These are phyloP conservation scores for Penicillium silybi DNA, from an alignment of 495 filamentous ascomycete species.

Conservation along the genomic window DNA sequence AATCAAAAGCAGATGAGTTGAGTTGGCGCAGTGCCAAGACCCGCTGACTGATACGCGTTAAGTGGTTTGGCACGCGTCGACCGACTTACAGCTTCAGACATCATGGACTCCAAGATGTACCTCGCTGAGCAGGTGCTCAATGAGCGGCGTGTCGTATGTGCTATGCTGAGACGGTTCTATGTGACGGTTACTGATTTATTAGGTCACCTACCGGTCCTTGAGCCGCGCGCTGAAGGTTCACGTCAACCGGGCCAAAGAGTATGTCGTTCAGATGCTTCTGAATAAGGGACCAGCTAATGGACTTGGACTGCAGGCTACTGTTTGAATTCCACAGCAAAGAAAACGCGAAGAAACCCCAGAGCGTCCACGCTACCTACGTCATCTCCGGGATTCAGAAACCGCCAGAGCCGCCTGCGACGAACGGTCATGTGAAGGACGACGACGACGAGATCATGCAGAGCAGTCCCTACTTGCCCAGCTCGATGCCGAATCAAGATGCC, in stretches of 20 bases:
- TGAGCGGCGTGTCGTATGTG: slow-evolving; percentile 67
- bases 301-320: slow-evolving; percentile 62
- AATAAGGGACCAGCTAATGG: neutral
- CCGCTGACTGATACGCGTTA: slow-evolving; percentile 50
- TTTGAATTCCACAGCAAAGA: slow-evolving; percentile 81
- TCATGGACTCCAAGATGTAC: slow-evolving; percentile 60
- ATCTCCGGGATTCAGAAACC: slow-evolving; percentile 58
- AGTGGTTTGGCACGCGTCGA: slow-evolving; percentile 44
- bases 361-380: slow-evolving; percentile 84
- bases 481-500: slow-evolving; percentile 50
- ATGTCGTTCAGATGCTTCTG: slow-evolving; percentile 17
- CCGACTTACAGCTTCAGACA: slow-evolving; percentile 12
- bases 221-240: slow-evolving; percentile 77
- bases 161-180: neutral
- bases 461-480: slow-evolving; percentile 60
- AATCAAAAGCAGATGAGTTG: slow-evolving; percentile 11
- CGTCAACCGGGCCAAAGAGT: slow-evolving; percentile 81
- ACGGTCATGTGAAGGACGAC: slow-evolving; percentile 36
- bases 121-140: slow-evolving; percentile 72
- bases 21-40: slow-evolving; percentile 34
- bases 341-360: slow-evolving; percentile 69
- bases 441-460: slow-evolving; percentile 74
- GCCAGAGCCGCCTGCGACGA: slow-evolving; percentile 29
- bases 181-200: slow-evolving; percentile 1
- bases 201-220: slow-evolving; percentile 84